A percentile compares a stretch with the other conserved stretches of the same genome.
phyloP scores from a whole-genome alignment of 2,329 filamentous ascomycete species.

The Aspergillus cejpii region DNA sequence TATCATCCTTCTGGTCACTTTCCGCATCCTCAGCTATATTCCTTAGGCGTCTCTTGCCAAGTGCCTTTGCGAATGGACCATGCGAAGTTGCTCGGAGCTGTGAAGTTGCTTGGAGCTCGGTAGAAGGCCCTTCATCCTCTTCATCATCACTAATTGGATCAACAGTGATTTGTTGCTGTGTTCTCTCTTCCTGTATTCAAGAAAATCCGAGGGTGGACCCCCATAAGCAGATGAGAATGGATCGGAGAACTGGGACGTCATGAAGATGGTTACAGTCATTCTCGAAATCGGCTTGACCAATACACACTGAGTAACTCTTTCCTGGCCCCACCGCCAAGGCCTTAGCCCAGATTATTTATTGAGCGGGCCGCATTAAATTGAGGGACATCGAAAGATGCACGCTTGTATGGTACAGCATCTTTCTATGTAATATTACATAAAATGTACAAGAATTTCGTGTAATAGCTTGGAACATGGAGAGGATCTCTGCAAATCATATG shows the following conservation, averaged over 20 bases:
- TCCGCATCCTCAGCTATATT: background rate
- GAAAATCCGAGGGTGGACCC: too few species aligned
- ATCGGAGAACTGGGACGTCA: too few species aligned
- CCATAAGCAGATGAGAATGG: too few species aligned
- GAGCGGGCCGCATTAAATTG: background rate
- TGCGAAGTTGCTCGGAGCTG: too few species aligned
- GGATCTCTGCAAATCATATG: conserved; percentile 1
- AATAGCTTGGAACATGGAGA: background rate
- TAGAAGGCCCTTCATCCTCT: too few species aligned
- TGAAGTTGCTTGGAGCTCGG: too few species aligned
- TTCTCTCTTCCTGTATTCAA: background rate
- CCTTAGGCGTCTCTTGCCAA: background rate
- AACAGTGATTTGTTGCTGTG: background rate
- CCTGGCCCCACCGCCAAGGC: conserved; percentile 3
- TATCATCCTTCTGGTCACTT: background rate
- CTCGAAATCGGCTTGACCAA: conserved; percentile 2
- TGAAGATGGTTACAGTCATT: too few species aligned
- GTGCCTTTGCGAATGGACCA: background rate
- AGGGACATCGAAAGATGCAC: too few species aligned
- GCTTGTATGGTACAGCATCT: too few species aligned
- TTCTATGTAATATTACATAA: too few species aligned
- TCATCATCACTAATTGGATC: too few species aligned
- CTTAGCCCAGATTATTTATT: conserved; percentile 4
- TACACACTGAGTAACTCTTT: conserved; percentile 1
- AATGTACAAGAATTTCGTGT: background rate